Conservation (phyloP, 1,139 yeast genomes). For the Yamadazyma friedrichii region DNA sequence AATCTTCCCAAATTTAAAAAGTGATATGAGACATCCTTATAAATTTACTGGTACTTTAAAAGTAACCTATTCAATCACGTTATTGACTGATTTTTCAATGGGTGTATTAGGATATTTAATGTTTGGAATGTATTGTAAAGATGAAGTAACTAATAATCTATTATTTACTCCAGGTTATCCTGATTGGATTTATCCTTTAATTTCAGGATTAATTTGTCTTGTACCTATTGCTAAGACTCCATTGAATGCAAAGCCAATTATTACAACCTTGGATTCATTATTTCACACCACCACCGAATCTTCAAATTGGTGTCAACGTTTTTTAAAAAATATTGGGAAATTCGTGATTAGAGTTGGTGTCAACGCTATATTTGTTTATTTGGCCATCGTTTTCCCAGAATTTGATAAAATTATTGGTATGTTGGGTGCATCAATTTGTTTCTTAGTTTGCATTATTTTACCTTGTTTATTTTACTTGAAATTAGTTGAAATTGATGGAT, state of each 20-base stretch:
- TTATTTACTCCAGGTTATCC: slow-evolving; percentile 75
- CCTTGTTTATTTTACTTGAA: slow-evolving; percentile 55
- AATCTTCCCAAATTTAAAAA: slow-evolving; percentile 55
- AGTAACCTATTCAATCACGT: slow-evolving; percentile 60
- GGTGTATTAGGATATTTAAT: slow-evolving; percentile 81
- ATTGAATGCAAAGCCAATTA: slow-evolving; percentile 81
- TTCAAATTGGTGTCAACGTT: slow-evolving; percentile 11
- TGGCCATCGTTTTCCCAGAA: slow-evolving; percentile 57
- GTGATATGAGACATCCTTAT: slow-evolving; percentile 57
- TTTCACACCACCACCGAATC: slow-evolving; percentile 21
- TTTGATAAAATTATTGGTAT: slow-evolving; percentile 58
- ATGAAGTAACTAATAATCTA: slow-evolving; percentile 81
- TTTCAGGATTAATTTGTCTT: slow-evolving; percentile 72
- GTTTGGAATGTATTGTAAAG: slow-evolving; percentile 77
- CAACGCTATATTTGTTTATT: slow-evolving; percentile 46
- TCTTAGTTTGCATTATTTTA: slow-evolving; percentile 53
- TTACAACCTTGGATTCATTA: slow-evolving; percentile 54
- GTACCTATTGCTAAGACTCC: slow-evolving; percentile 90
- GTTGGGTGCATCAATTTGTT: slow-evolving; percentile 57
- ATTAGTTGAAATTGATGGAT: slow-evolving; percentile 22
- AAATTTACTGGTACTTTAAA: slow-evolving; percentile 40
- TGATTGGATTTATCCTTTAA: slow-evolving; percentile 53
- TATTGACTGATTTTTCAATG: slow-evolving; percentile 69
- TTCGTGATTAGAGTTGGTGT: slow-evolving; percentile 43
- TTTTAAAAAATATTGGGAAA: slow-evolving; percentile 14